Evolutionary conservation across 2,329 filamentous ascomycete genomes (phyloP).

Genomic region (Phaeoacremonium minimum): DNA sequence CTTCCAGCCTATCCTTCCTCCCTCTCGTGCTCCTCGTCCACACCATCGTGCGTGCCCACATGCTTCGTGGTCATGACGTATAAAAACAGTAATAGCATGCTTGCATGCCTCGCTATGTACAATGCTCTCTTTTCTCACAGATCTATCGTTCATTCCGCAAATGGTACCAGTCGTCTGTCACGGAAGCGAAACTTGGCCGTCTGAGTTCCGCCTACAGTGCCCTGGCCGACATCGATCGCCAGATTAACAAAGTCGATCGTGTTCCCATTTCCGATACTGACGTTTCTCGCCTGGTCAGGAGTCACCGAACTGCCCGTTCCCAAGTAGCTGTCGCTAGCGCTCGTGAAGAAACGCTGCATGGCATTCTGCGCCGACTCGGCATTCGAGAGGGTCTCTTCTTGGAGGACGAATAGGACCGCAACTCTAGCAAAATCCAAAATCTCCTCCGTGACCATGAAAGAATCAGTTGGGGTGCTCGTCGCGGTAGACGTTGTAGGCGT

Average conservation of each 20-base stretch:
- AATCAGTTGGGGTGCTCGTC: conserved; percentile 21
- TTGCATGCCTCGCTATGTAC: too few species aligned
- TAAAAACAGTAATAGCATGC: too few species aligned
- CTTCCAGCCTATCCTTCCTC: too few species aligned
- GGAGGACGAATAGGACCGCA: conserved; percentile 57
- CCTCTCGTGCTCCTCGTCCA: too few species aligned
- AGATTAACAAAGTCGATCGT: conserved; percentile 47
- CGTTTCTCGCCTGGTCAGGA: conserved; percentile 26
- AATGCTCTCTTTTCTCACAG: too few species aligned
- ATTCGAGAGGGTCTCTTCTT: conserved; percentile 43
- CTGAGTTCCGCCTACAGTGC: conserved; percentile 13
- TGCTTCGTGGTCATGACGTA: too few species aligned
- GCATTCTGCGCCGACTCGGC: conserved; percentile 50
- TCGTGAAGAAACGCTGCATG: conserved; percentile 52
- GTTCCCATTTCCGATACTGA: conserved; percentile 31
- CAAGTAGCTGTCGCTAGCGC: conserved; percentile 20
- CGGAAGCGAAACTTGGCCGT: conserved; percentile 2
- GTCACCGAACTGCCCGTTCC: conserved; percentile 13
- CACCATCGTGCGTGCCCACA: too few species aligned
- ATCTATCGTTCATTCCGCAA: too few species aligned
- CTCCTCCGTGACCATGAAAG: conserved; percentile 49
- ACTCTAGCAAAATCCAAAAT: conserved; percentile 61
- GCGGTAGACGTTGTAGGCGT: conserved; percentile 13
- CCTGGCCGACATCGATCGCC: conserved; percentile 31
- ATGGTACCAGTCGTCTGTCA: too few species aligned